Percentiles rank a stretch among this genome's conserved stretches.
Conservation (phyloP, 306 rosid genomes). For the Abrus pulchellus region DNA sequence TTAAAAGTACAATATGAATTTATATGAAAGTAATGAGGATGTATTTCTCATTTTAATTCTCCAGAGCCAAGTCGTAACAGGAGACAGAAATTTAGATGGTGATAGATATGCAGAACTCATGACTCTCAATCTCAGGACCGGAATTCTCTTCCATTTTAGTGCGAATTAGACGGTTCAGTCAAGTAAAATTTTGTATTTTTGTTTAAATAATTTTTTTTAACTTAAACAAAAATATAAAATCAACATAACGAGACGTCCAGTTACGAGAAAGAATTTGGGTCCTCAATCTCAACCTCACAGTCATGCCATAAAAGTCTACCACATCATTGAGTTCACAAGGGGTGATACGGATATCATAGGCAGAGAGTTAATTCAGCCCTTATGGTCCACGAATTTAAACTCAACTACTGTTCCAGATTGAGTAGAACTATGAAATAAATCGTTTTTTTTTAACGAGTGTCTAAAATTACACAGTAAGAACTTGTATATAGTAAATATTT, state of each 20-base stretch:
- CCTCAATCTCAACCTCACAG: not conserved
- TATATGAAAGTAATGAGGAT: too few relatives aligned
- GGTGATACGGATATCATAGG: not conserved
- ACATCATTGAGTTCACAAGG: not conserved
- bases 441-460: too few relatives aligned
- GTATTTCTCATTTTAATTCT: not conserved
- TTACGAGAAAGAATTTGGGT: too few relatives aligned
- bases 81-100: not conserved
- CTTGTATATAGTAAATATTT: too few relatives aligned
- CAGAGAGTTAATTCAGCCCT: not conserved
- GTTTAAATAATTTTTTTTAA: too few relatives aligned
- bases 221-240: too few relatives aligned
- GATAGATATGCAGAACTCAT: not conserved
- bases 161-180: too few relatives aligned
- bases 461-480: too few relatives aligned
- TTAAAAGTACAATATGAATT: too few relatives aligned
- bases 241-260: too few relatives aligned
- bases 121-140: constrained; percentile 1
- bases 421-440: not conserved
- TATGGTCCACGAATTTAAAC: constrained; percentile 17
- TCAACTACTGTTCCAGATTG: constrained; percentile 24
- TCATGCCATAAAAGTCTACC: constrained; percentile 2
- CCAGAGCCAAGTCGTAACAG: not conserved
- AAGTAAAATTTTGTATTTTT: too few relatives aligned
- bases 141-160: too few relatives aligned